Base-by-base conservation (phyloP, 148 eudicot genomes). In the Camellia japonica region DNA sequence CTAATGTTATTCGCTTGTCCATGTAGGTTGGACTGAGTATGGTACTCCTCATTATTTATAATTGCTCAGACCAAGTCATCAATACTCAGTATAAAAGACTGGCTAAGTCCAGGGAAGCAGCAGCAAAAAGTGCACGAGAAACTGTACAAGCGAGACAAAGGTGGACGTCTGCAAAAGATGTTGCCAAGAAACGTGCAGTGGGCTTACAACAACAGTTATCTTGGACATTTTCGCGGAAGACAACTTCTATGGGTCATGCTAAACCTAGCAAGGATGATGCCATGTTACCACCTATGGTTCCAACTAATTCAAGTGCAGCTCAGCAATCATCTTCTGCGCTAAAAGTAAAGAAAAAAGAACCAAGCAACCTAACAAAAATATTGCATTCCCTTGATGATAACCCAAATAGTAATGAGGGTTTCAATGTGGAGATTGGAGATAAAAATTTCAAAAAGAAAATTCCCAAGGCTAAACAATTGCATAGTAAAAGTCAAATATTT, bases 81-180 rank as follows among this genome's bases (percentile, higher is more conserved):
- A 85, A 90, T 15, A 94, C 91, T 71, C 88, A 93, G 63, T 86
- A 92, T 74, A 84, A 83, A 83, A 88, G 93, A 75, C 52, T 90
- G 78, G 98, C 97, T 3, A 89, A 87, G 78, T 94, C 98, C 30
- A 87, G 98, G 78, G 95, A 94, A 76, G 90, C 91, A 0, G 98
- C 97, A 8, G 87, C 89, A 71, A 86, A 88, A 77, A 92, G 93
- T 73, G 97, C 97, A 59, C 85, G 93, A 56, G 97, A 92, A 85
- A 94, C 97, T 30, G 98, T 97, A 64, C 91, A 87, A 80, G 98
- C 98, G 60, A 90, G 95, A 67, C 86, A 92, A 82, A 86, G 93
- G 69, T 94, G 97, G 95, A 89, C 88, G 74, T 52, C 86, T 47
- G 93, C 97, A 30, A 94, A 91, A 84, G 89, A 90, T 19, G 91